Evolutionary conservation across 495 filamentous ascomycete genomes (phyloP).

Genomic region (Daldinia caldariorum): DNA sequence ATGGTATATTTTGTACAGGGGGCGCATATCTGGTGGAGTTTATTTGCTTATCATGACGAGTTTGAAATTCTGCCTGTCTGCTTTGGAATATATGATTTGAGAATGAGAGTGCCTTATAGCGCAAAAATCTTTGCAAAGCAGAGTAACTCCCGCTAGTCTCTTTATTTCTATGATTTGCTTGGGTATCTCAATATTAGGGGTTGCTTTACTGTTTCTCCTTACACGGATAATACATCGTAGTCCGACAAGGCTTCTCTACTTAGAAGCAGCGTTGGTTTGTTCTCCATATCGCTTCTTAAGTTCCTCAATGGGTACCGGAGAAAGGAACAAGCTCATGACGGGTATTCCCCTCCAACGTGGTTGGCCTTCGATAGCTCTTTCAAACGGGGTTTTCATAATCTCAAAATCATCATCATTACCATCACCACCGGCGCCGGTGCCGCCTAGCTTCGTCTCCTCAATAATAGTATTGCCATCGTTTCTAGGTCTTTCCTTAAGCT

Average conservation of each 20-base stretch:
- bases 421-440: slow-evolving; percentile 51
- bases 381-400: slow-evolving; percentile 61
- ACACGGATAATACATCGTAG: not conserved
- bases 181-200: slow-evolving; percentile 14
- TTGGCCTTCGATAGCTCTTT: slow-evolving; percentile 51
- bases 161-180: not conserved
- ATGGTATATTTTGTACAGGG: slow-evolving; percentile 29
- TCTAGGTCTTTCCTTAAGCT: slow-evolving; percentile 35
- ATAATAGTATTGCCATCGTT: slow-evolving; percentile 46
- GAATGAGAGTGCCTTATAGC: slow-evolving; percentile 11
- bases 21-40: slow-evolving; percentile 29
- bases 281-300: slow-evolving; percentile 52
- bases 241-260: not conserved
- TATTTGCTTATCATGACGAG: slow-evolving; percentile 26
- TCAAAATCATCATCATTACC: slow-evolving; percentile 67
- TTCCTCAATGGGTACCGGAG: slow-evolving; percentile 61
- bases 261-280: slow-evolving; percentile 36
- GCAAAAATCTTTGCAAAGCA: not conserved
- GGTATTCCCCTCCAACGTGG: slow-evolving; percentile 48
- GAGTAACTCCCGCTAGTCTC: not conserved
- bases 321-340: slow-evolving; percentile 69
- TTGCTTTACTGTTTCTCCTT: not conserved
- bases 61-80: slow-evolving; percentile 11
- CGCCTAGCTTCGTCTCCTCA: slow-evolving; percentile 52
- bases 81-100: not conserved